Percentiles rank a stretch among this genome's conserved stretches.
These are phyloP conservation scores for Eimeria tenella DNA, from an alignment of 169 alveolate species.

Conservation along the genomic window DNA sequence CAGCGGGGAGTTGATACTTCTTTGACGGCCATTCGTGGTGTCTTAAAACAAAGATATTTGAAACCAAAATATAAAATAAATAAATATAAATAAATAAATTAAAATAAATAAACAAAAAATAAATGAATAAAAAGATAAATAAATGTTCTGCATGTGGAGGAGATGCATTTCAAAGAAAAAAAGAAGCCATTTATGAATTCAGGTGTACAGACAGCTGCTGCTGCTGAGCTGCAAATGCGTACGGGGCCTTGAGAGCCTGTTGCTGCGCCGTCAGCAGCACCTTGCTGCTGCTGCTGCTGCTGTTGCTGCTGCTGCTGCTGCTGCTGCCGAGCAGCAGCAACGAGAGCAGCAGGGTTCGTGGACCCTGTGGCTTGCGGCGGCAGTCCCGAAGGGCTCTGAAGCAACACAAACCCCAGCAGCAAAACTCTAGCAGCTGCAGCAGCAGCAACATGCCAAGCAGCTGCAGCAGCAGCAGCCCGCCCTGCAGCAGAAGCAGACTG, in stretches of 20 bases:
- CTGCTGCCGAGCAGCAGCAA: constrained; percentile 49
- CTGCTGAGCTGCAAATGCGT: neutral
- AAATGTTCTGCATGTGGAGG: neutral
- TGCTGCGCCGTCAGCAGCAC: constrained; percentile 17
- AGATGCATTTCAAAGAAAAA: neutral
- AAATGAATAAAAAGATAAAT: neutral
- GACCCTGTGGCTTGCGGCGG: constrained; percentile 38
- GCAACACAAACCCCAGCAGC: neutral
- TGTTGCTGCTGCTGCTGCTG: constrained; percentile 52
- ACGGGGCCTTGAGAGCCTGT: constrained; percentile 41
- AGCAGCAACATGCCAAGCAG: constrained; percentile 34
- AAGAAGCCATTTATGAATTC: neutral
- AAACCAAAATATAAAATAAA: neutral
- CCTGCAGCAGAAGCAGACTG: neutral
- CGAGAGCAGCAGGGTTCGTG: constrained; percentile 48
- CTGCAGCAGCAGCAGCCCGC: constrained; percentile 18
- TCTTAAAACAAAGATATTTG: neutral
- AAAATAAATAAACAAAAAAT: neutral
- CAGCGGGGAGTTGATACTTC: too few relatives aligned
- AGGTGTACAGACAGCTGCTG: neutral
- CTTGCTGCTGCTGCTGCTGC: constrained; percentile 46
- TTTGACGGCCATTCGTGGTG: too few relatives aligned
- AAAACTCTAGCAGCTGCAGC: constrained; percentile 12
- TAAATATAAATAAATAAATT: neutral
- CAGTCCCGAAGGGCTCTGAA: constrained; percentile 12